A percentile compares a stretch with the other conserved stretches of the same genome.
These are phyloP conservation scores for Camellia sinensis DNA, from an alignment of 148 eudicot species.

Conservation along the genomic window DNA sequence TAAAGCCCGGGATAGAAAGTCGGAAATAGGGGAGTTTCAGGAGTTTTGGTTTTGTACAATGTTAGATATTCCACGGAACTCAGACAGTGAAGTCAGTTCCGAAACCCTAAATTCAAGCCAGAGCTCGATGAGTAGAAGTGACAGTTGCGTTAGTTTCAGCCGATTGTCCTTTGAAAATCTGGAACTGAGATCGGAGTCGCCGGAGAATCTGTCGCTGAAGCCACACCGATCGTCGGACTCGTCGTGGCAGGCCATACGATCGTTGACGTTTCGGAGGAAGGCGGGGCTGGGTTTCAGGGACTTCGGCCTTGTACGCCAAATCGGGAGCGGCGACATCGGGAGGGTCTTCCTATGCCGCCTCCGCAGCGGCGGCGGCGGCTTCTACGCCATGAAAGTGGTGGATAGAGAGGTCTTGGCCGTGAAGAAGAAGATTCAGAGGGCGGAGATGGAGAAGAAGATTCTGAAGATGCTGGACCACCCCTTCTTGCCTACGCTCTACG, in stretches of 20 bases:
- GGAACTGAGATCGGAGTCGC: slow-evolving; percentile 25
- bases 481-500: slow-evolving; percentile 68
- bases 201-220: slow-evolving; percentile 41
- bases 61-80: slow-evolving; percentile 18
- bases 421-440: slow-evolving; percentile 67
- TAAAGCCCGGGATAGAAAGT: background rate
- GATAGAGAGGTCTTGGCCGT: slow-evolving; percentile 44
- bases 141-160: slow-evolving; percentile 36
- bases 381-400: slow-evolving; percentile 87
- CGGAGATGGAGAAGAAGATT: slow-evolving; percentile 68
- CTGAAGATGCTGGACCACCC: slow-evolving; percentile 71
- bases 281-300: slow-evolving; percentile 40
- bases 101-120: slow-evolving; percentile 28
- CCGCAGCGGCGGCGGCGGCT: slow-evolving; percentile 22
- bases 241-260: slow-evolving; percentile 56
- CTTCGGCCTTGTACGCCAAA: slow-evolving; percentile 53
- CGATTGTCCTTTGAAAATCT: slow-evolving; percentile 47
- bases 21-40: background rate
- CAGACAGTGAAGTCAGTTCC: slow-evolving; percentile 18
- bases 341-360: slow-evolving; percentile 67
- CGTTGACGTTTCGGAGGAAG: slow-evolving; percentile 24
- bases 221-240: slow-evolving; percentile 92
- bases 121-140: slow-evolving; percentile 38
- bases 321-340: slow-evolving; percentile 91
- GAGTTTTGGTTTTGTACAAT: slow-evolving; percentile 3